Evolutionary conservation across 2,329 filamentous ascomycete genomes (phyloP).

Genomic region (Chaetomium sp.): DNA sequence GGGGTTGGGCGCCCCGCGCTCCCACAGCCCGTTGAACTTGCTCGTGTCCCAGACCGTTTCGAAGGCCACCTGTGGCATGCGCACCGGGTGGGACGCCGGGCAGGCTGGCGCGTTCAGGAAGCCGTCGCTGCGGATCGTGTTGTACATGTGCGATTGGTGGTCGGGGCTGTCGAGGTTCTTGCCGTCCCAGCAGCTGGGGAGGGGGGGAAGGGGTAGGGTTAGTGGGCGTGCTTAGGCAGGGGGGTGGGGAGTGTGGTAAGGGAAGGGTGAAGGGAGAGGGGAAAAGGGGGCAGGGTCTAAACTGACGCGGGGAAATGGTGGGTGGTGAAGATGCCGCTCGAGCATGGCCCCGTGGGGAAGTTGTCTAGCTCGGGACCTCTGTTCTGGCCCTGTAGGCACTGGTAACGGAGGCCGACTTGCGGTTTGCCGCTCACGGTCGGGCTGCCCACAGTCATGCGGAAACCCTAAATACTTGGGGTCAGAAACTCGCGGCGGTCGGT

Average conservation of each 20-base stretch:
- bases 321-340: conserved; percentile 48
- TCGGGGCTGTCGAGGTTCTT: conserved; percentile 47
- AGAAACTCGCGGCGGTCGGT: not conserved
- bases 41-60: conserved; percentile 44
- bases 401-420: conserved; percentile 44
- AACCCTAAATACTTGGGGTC: conserved; percentile 38
- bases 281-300: not conserved
- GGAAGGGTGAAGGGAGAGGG: not conserved
- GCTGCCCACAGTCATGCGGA: conserved; percentile 48
- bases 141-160: conserved; percentile 40
- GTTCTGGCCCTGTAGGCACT: conserved; percentile 43
- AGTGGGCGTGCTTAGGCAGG: not conserved
- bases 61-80: conserved; percentile 43
- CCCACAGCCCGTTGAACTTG: conserved; percentile 38
- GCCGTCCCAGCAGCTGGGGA: conserved; percentile 55
- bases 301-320: conserved; percentile 43
- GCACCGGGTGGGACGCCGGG: conserved; percentile 41
- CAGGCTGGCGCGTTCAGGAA: conserved; percentile 33
- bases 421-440: conserved; percentile 23
- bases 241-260: not conserved
- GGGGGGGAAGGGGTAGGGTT: conserved; percentile 33
- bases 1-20: conserved; percentile 35
- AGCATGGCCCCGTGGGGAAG: conserved; percentile 45
- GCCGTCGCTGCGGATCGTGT: conserved; percentile 33
- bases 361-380: conserved; percentile 44